A percentile compares a stretch with the other conserved stretches of the same genome.
Conservation (phyloP, 306 rosid species). For the Prunus salicina region DNA sequence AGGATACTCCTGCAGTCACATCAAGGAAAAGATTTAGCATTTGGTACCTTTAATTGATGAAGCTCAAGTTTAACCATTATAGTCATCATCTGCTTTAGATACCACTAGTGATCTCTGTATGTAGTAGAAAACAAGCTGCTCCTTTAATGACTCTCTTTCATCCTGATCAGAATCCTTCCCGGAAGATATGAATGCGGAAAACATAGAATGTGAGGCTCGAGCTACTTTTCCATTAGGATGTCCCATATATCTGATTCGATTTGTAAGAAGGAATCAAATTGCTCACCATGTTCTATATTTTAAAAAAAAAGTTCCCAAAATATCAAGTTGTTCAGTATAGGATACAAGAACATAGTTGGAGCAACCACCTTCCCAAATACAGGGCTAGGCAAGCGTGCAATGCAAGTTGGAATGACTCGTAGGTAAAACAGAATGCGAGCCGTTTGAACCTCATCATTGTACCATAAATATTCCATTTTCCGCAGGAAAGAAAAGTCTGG, state of each 20-base stretch:
- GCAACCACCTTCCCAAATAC: constrained; percentile 54
- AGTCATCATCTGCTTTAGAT: constrained; percentile 8
- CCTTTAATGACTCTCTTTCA: constrained; percentile 59
- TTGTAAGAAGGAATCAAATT: constrained; percentile 41
- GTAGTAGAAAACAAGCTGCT: constrained; percentile 87
- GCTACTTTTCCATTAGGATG: constrained; percentile 83
- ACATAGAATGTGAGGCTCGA: constrained; percentile 80
- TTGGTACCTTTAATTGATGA: constrained; percentile 9
- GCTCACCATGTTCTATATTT: constrained; percentile 8
- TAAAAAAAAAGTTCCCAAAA: constrained; percentile 8
- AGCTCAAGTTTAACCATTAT: constrained; percentile 10
- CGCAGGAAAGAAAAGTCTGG: constrained; percentile 33
- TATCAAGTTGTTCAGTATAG: constrained; percentile 34
- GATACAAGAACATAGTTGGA: constrained; percentile 94
- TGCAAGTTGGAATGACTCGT: constrained; percentile 81
- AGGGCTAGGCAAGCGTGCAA: constrained; percentile 60
- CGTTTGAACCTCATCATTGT: constrained; percentile 82
- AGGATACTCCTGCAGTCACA: constrained; percentile 72
- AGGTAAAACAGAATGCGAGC: constrained; percentile 74
- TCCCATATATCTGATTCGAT: constrained; percentile 70
- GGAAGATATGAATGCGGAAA: constrained; percentile 58
- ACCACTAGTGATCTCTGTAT: constrained; percentile 73
- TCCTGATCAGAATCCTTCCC: constrained; percentile 58
- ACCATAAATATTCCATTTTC: constrained; percentile 65
- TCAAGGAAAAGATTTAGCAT: constrained; percentile 7